Base-by-base conservation (phyloP, 306 rosid genomes). In the Rosa multiflora region DNA sequence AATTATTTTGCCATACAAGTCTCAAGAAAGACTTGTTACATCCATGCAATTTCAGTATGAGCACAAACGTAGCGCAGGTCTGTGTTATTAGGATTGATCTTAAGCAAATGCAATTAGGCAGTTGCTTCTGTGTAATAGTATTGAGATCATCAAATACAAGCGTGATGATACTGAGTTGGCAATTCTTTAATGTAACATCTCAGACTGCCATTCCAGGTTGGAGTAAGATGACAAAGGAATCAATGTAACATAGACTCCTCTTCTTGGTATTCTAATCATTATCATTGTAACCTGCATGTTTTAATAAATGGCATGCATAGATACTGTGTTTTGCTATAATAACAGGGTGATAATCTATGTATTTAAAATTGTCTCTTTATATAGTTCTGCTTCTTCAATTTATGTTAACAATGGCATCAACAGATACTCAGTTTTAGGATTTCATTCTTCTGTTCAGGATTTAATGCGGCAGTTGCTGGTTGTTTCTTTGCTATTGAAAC, bases 401-500 rank as follows among this genome's bases (percentile, higher is more conserved):
- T 20, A 48, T 9, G 66, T 76, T 71, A 46, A 61, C 42, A 48
- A 43, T 39, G 71, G 26, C 10, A 63, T 18, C 14, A 67, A 6
- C 14, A 37, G 48, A 67, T 15, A 6, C 48, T 39, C 5, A 39
- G 29, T 68, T 84, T 83, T 73, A 49, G 69, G 80, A 43, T 74
- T 43, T 77, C 9, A 32, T 77, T 76, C 13, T 35, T 80, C 74
- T 79, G 75, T 82, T 77, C 97, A 94, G 99, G 99, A 68, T 95
- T 95, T 80, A 93, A 95, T 82, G 99, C 98, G 46, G 96, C 99
- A 18, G 99, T 95, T 86, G 99, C 99, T 72, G 99, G 99, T 72
- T 93, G 99, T 85, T 95, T 95, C 90, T 95, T 95, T 46, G 98
- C 99, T 46, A 95, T 95, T 84, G 99, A 95, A 91, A 95, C 99